Base-by-base conservation (phyloP, 2,329 filamentous ascomycete genomes). In the Daldinia eschscholtzii region DNA sequence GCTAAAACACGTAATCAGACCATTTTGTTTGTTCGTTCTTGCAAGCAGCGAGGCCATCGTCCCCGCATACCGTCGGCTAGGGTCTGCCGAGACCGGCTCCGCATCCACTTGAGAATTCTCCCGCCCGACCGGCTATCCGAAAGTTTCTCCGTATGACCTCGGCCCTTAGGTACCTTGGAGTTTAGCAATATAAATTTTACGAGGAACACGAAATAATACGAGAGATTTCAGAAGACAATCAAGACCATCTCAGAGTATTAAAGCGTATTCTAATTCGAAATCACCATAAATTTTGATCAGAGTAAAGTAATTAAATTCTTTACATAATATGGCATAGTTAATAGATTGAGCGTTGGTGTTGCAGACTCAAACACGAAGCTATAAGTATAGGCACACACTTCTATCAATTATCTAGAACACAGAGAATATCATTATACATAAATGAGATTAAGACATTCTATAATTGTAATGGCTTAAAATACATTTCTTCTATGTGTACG, bases 1-100 rank as follows among this genome's bases (percentile, higher is more conserved):
- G 18, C 52, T 37, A 55, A 55, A 55, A 52, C 23, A 13, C 55
- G 58, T n/a, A 50, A 63, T 57, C 59, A 69, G 56, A 20, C 23
- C 50, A 63, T 57, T 39, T 13, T 57, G 28, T 64, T 50, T 39
- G 7, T 28, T 41, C 9, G 46, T 30, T 39, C 44, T 70, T 67
- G 42, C 10, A 48, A 48, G 60, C 52, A 42, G 67, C 64, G 30
- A 65, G 6, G 20, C 6, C 39, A 44, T 33, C 26, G 67, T 61
- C 60, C 67, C 64, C 56, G 60, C 56, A 61, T 42, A 48, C 37
- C 35, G 7, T 58, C 55, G 23, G 52, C 39, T 63, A 42, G 33
- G 44, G 57, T 10, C 33, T 67, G 56, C 61, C 52, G 57, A 70
- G 41, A 64, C 67, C 64, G 52, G 65, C 42, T 59, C 60, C 63